Percentiles rank a stretch among this genome's conserved stretches.
These are phyloP conservation scores for Bruguiera parviflora DNA, from an alignment of 345 rosid species.

Conservation along the genomic window DNA sequence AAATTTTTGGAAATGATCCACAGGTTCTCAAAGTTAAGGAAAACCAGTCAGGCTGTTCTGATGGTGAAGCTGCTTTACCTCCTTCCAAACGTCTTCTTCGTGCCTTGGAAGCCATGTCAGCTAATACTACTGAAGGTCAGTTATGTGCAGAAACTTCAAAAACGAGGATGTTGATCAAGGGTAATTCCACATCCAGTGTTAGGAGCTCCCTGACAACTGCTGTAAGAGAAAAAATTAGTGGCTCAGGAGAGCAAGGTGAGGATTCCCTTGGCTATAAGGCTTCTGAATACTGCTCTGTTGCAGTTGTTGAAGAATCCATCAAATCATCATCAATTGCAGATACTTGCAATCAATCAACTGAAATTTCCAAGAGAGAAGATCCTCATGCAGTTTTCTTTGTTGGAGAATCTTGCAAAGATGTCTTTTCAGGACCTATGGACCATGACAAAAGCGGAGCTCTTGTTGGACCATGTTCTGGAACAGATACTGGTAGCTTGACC, in stretches of 20 bases:
- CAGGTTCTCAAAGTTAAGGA: slow-evolving; percentile 35
- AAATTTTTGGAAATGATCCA: slow-evolving; percentile 32
- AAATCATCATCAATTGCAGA: slow-evolving; percentile 26
- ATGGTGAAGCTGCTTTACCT: slow-evolving; percentile 74
- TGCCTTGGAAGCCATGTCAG: slow-evolving; percentile 75
- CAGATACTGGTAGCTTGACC: slow-evolving; percentile 19
- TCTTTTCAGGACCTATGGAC: slow-evolving; percentile 19
- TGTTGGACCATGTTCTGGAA: slow-evolving; percentile 14
- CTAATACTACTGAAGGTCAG: slow-evolving; percentile 55
- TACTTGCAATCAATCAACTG: slow-evolving; percentile 19
- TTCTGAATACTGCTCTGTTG: slow-evolving; percentile 27
- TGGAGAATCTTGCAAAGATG: slow-evolving; percentile 20
- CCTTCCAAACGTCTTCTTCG: slow-evolving; percentile 77
- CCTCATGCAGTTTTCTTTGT: slow-evolving; percentile 10
- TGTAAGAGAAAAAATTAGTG: slow-evolving; percentile 30
- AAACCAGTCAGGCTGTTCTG: slow-evolving; percentile 45
- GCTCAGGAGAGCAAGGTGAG: slow-evolving; percentile 16
- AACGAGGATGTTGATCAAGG: slow-evolving; percentile 25
- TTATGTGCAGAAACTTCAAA: slow-evolving; percentile 31
- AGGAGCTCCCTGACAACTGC: slow-evolving; percentile 22
- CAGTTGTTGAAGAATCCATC: slow-evolving; percentile 22
- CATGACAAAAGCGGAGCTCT: slow-evolving; percentile 14
- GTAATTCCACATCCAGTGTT: slow-evolving; percentile 22
- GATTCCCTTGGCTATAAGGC: slow-evolving; percentile 26
- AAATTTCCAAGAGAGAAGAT: slow-evolving; percentile 24